Evolutionary conservation across 192 early-diverging fungal genomes (phyloP), one percentile per base, ranked within the genome.

Genomic region (Coemansia aciculifera): DNA sequence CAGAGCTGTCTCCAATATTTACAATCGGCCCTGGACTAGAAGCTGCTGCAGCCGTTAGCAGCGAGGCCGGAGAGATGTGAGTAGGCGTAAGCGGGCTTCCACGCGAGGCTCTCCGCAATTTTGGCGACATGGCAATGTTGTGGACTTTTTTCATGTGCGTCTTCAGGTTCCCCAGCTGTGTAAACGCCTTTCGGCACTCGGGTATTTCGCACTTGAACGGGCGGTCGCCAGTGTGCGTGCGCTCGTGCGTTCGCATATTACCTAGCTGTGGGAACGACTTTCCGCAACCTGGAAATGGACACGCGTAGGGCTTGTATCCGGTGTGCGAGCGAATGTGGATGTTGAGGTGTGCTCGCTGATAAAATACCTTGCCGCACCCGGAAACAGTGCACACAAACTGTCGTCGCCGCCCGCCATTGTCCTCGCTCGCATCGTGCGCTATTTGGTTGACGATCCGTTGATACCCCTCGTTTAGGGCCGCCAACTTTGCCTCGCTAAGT

Each of bases 241-340:
- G 86, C 80, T 93, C 90, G 54, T 95, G 94, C 5, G 92, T 93
- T 67, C 88, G 87, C 79, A 92, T 81, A 72, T 94, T 93, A 5
- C 91, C 91, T 66, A 89, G 86, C 85, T 93, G 93, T 31, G 87
- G 87, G 63, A 94, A 94, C 34, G 87, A 74, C 81, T 94, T 94
- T 67, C 84, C 89, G 62, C 93, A 94, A 8, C 88, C 91, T 1
- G 80, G 75, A 65, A 82, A 73, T 17, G 73, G 73, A 59, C 92
- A 95, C 5, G 71, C 73, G 63, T 86, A 88, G 34, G 86, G 84
- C 51, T 80, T 78, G 63, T 84, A 80, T 3, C 83, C 83, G 0
- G 83, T 84, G 37, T 84, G 83, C 21, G 83, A 84, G 64, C 86
- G 73, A 49, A 89, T 87, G 64, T 93, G 91, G 60, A 91, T 91